phyloP scores from a whole-genome alignment of 176 grass and related monocot genomes.

The Pontederia crassipes region DNA sequence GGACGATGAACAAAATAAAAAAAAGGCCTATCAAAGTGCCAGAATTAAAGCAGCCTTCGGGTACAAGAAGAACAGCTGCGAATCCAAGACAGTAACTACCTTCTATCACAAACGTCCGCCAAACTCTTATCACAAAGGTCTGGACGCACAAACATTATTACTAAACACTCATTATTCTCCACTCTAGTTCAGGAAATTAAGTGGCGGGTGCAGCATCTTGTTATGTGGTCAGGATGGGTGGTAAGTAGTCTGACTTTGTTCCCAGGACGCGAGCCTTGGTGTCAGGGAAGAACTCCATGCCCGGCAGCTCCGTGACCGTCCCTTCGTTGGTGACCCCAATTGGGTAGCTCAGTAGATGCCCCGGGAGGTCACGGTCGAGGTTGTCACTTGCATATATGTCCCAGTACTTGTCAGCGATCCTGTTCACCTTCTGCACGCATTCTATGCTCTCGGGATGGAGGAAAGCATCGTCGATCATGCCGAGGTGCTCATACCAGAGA shows the following conservation, averaged over 20 bases:
- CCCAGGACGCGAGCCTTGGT: slow-evolving; percentile 45
- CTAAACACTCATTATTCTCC: no score
- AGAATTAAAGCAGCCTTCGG: no score
- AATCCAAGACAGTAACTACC: no score
- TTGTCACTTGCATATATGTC: slow-evolving; percentile 44
- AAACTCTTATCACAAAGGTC: no score
- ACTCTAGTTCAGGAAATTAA: background rate
- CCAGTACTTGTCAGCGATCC: slow-evolving; percentile 76
- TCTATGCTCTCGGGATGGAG: slow-evolving; percentile 41
- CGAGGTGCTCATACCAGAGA: slow-evolving; percentile 86
- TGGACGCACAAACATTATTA: no score
- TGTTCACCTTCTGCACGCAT: slow-evolving; percentile 60
- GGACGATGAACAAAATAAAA: no score
- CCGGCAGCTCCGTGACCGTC: slow-evolving; percentile 45
- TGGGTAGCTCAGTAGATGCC: slow-evolving; percentile 75
- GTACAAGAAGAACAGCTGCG: no score
- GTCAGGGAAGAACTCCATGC: slow-evolving; percentile 56
- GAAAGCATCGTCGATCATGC: slow-evolving; percentile 65
- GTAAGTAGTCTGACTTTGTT: slow-evolving; percentile 24
- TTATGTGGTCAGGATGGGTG: slow-evolving; percentile 75
- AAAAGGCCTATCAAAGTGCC: no score
- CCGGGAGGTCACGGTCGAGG: slow-evolving; percentile 55
- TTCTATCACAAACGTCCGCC: no score
- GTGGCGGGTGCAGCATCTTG: background rate
- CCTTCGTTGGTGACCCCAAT: slow-evolving; percentile 35